Evolutionary conservation across 1,139 yeast species (phyloP).

Genomic region (Lodderomyces metapsilosis): DNA sequence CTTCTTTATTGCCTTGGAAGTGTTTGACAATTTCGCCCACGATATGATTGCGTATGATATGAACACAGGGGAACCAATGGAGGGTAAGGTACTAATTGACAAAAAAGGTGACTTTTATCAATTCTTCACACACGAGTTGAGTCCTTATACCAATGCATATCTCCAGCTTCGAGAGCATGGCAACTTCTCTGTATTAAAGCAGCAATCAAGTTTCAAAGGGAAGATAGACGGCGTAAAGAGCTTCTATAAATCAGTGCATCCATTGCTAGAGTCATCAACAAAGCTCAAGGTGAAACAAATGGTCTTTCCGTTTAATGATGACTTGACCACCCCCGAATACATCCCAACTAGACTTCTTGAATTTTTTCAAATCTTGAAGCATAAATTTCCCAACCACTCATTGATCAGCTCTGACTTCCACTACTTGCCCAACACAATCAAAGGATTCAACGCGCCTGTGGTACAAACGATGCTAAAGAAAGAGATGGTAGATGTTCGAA

Average conservation of each 20-base stretch:
- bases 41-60: conserved; percentile 79
- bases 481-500: conserved; percentile 64
- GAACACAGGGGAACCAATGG: conserved; percentile 64
- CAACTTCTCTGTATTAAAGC: conserved; percentile 29
- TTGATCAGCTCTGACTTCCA: conserved; percentile 74
- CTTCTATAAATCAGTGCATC: conserved; percentile 42
- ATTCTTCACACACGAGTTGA: conserved; percentile 67
- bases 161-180: conserved; percentile 55
- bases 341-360: conserved; percentile 75
- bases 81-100: conserved; percentile 77
- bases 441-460: conserved; percentile 71
- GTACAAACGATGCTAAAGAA: conserved; percentile 77
- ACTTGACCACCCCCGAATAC: conserved; percentile 72
- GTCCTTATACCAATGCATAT: conserved; percentile 56
- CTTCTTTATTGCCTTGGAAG: conserved; percentile 78
- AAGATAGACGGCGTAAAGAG: conserved; percentile 26
- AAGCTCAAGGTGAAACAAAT: conserved; percentile 33
- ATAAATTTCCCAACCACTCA: conserved; percentile 73
- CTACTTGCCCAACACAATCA: conserved; percentile 60
- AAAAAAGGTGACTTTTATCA: conserved; percentile 76
- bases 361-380: conserved; percentile 61
- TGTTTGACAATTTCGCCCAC: conserved; percentile 82
- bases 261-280: conserved; percentile 36
- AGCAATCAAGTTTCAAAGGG: conserved; percentile 21
- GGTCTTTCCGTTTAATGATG: conserved; percentile 60